Base-by-base conservation (phyloP, 495 filamentous ascomycete genomes). In the Chaetomidium leptoderma region DNA sequence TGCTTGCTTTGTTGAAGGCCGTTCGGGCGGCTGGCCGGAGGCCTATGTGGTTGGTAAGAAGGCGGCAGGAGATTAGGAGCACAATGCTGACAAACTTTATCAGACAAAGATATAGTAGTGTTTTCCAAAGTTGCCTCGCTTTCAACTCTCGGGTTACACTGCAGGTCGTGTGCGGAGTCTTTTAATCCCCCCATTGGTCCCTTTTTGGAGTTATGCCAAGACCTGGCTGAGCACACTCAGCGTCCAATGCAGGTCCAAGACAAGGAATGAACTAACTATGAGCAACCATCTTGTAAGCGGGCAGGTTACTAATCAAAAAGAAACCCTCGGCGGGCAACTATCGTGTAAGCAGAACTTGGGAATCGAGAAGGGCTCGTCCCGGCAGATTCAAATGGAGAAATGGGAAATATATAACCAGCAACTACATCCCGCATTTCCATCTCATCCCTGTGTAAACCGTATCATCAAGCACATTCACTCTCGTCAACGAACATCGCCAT, bases 81-180 rank as follows among this genome's bases (percentile, higher is more conserved):
- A 45, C 43, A 27, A 16, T 45, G 43, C 43, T 45, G 24, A 45
- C 43, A n/a, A n/a, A n/a, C n/a, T n/a, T n/a, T n/a, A n/a, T n/a
- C n/a, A n/a, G n/a, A n/a, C n/a, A 45, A 45, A 42, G 8, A 37
- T 4, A 35, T n/a, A 11, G 9, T 35, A 13, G 35, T 16, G 13
- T 37, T 37, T 14, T 16, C 35, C 13, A 8, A 16, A 37, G 35
- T 42, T 42, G 39, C 39, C 39, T 42, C 39, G 39, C 10, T 42
- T 9, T 42, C 39, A 19, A 23, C 17, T 21, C 39, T 42, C 17
- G 17, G 39, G 19, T 42, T 23, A 42, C 39, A 42, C 39, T 42
- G 17, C 39, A 42, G 39, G 39, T 21, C 39, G 16, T 19, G 39
- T 21, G 39, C 8, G 17, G 39, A 42, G 17, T 42, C 17, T 42